Percentiles rank a stretch among this genome's conserved stretches.
Evolutionary conservation across 192 early-diverging fungal genomes (phyloP).

Genomic region (Allomyces macrogynus): DNA sequence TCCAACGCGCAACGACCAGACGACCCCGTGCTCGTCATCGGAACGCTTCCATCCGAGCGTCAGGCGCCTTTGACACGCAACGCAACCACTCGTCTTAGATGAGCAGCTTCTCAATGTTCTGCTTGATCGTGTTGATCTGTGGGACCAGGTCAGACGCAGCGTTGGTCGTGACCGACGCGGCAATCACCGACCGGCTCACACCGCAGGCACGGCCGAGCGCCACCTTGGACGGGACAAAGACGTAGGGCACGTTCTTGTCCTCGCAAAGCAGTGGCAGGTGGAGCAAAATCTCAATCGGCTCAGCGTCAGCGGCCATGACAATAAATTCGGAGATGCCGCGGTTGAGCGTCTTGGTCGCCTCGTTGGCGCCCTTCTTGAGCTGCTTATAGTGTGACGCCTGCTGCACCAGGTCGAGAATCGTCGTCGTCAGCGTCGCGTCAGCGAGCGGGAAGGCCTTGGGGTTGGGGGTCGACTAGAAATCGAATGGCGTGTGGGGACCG

Average conservation of each 20-base stretch:
- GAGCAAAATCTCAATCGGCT: constrained; percentile 92
- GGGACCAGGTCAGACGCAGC: constrained; percentile 85
- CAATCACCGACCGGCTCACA: constrained; percentile 82
- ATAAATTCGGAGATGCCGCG: constrained; percentile 97
- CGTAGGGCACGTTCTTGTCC: constrained; percentile 99
- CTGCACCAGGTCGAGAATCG: constrained; percentile 91
- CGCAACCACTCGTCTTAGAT: constrained; percentile 25
- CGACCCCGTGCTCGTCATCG: too few relatives aligned
- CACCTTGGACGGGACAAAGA: constrained; percentile 91
- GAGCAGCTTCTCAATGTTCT: constrained; percentile 82
- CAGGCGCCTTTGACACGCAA: background rate
- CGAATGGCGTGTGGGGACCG: too few relatives aligned
- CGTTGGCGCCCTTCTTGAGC: constrained; percentile 98
- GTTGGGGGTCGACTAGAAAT: constrained; percentile 9
- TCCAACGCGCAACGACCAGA: too few relatives aligned
- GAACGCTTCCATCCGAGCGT: background rate
- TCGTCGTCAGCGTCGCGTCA: constrained; percentile 68
- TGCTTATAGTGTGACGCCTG: constrained; percentile 99
- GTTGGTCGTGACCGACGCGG: constrained; percentile 88
- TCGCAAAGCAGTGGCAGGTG: constrained; percentile 95
- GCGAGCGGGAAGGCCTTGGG: constrained; percentile 77
- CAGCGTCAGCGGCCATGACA: constrained; percentile 93
- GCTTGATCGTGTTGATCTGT: constrained; percentile 78
- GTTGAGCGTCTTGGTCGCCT: constrained; percentile 98
- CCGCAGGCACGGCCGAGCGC: constrained; percentile 95